phyloP scores from a whole-genome alignment of 2,329 filamentous ascomycete species.

The Colletotrichum sp. region DNA sequence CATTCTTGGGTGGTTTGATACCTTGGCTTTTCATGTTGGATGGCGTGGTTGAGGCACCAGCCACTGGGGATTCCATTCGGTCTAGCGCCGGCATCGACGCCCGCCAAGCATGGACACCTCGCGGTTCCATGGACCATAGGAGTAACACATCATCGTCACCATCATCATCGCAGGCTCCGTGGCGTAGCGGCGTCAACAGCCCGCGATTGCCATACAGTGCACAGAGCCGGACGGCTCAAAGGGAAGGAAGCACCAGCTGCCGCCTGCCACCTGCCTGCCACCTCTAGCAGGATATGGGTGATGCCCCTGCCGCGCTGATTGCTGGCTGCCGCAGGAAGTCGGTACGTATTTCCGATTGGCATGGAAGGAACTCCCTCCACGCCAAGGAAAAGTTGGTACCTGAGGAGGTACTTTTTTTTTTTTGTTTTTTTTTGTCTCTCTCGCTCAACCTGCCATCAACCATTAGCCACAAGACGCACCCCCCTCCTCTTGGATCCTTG shows the following conservation, averaged over 20 bases:
- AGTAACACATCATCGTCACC: background rate
- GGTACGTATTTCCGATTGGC: background rate
- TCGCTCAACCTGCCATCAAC: background rate
- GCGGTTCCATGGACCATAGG: background rate
- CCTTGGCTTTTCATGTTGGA: background rate
- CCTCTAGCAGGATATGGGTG: background rate
- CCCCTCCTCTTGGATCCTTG: background rate
- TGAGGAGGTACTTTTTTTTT: background rate
- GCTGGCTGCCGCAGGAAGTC: background rate
- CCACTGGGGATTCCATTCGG: background rate
- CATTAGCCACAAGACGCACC: background rate
- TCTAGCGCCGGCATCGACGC: conserved; percentile 16
- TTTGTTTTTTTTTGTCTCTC: background rate
- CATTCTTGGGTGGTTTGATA: background rate
- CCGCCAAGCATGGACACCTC: background rate
- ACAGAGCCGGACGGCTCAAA: background rate
- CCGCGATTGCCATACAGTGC: background rate
- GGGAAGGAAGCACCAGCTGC: background rate
- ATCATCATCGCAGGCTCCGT: background rate
- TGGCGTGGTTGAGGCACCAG: background rate
- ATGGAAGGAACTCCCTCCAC: background rate
- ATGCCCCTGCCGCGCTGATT: background rate
- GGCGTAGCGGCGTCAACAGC: background rate
- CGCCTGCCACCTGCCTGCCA: background rate
- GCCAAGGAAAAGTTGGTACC: background rate